A percentile compares a stretch with the other conserved stretches of the same genome.
These are phyloP conservation scores for Mycosphaerella arachidis DNA, from an alignment of 2,329 filamentous ascomycete species.

Conservation along the genomic window DNA sequence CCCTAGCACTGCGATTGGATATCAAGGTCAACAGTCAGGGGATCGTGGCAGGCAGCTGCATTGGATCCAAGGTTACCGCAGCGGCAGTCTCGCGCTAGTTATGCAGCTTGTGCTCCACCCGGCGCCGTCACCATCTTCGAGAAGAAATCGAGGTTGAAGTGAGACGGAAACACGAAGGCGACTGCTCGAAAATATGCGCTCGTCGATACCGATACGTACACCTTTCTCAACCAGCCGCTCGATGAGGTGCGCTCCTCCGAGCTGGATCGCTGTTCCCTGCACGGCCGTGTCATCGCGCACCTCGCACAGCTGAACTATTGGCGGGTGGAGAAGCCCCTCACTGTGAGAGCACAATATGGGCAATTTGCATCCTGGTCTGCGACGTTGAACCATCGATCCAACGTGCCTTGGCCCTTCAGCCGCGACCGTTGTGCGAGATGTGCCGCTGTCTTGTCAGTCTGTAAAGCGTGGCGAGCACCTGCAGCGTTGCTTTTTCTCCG, in stretches of 20 bases:
- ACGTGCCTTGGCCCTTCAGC: neutral
- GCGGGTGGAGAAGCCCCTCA: conserved; percentile 2
- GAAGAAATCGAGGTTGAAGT: neutral
- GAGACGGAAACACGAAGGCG: neutral
- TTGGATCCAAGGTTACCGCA: neutral
- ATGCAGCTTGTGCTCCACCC: neutral
- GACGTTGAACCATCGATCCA: neutral
- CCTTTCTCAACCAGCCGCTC: neutral
- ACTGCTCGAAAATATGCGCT: neutral
- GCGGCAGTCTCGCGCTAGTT: neutral
- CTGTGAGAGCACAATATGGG: neutral
- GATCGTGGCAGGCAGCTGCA: neutral
- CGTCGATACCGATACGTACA: neutral
- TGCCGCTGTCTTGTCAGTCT: neutral
- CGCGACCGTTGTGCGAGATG: neutral
- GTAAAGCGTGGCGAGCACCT: neutral
- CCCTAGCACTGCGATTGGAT: conserved; percentile 6
- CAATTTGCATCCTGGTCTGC: neutral
- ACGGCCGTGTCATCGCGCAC: neutral
- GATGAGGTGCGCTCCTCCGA: neutral
- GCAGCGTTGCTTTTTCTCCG: neutral
- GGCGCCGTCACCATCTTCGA: neutral
- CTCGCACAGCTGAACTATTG: neutral
- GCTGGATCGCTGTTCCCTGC: neutral
- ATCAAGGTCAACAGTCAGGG: neutral